phyloP scores from a whole-genome alignment of 805 yeast genomes.

The Candida argentea region DNA sequence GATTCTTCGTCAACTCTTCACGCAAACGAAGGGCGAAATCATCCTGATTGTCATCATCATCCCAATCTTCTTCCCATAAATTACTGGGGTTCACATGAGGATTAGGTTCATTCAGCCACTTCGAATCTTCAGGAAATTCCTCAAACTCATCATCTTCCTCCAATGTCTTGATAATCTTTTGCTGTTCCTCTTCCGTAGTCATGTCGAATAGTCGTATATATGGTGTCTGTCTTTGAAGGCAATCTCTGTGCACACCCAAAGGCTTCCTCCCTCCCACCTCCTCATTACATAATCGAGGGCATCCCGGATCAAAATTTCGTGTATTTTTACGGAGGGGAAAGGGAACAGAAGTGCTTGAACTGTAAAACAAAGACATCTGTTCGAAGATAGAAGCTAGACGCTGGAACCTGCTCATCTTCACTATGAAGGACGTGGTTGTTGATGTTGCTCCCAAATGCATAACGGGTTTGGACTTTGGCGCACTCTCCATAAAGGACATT shows the following conservation, averaged over 20 bases:
- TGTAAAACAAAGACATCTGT: too few relatives aligned
- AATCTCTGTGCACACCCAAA: neutral
- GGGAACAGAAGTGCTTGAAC: too few relatives aligned
- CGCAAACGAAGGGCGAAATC: conserved; percentile 71
- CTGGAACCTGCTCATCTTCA: too few relatives aligned
- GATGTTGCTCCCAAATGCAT: conserved; percentile 88
- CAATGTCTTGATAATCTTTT: conserved; percentile 51
- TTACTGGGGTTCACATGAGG: conserved; percentile 43
- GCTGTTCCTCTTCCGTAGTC: conserved; percentile 1
- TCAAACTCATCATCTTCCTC: conserved; percentile 98
- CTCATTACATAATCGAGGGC: neutral
- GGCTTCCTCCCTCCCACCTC: conserved; percentile 2
- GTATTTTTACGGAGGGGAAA: too few relatives aligned
- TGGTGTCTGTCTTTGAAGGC: too few relatives aligned
- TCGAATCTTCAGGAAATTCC: conserved; percentile 81
- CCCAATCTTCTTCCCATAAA: conserved; percentile 98
- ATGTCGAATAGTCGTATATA: too few relatives aligned
- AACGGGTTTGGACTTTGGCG: conserved; percentile 85
- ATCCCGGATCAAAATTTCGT: too few relatives aligned
- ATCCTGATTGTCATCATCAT: conserved; percentile 87
- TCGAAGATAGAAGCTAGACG: too few relatives aligned
- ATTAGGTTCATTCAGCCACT: conserved; percentile 59
- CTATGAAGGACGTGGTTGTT: conserved; percentile 41
- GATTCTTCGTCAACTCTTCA: conserved; percentile 25
- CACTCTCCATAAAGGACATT: conserved; percentile 84